These are phyloP conservation scores for Speleostelium caveatum DNA, from an alignment of 78 protist species.

Conservation along the genomic window DNA sequence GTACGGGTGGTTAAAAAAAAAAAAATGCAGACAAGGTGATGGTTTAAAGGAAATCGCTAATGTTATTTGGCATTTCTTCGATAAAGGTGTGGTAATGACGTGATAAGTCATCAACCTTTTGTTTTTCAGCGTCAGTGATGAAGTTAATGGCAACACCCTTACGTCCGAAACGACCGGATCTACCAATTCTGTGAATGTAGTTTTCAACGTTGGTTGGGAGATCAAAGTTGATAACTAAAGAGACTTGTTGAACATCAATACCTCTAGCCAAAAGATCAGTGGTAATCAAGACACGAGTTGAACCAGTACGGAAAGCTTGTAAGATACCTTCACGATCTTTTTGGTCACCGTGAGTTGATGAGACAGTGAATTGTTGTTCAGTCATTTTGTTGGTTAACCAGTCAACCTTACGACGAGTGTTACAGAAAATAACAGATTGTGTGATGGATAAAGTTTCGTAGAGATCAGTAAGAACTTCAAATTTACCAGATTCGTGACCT, in stretches of 20 bases:
- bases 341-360: constrained; percentile 99
- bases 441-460: constrained; percentile 98
- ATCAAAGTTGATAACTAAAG: constrained; percentile 99
- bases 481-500: constrained; percentile 97
- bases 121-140: constrained; percentile 95
- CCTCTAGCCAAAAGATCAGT: constrained; percentile 99
- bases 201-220: constrained; percentile 98
- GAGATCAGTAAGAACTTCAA: constrained; percentile 98
- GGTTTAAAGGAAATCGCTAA: constrained; percentile 72
- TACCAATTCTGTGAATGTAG: constrained; percentile 99
- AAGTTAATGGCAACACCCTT: constrained; percentile 99
- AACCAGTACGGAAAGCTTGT: constrained; percentile 97
- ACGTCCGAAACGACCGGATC: constrained; percentile 99
- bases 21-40: no score
- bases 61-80: constrained; percentile 97
- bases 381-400: constrained; percentile 93
- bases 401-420: constrained; percentile 97
- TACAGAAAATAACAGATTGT: constrained; percentile 98
- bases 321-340: constrained; percentile 97
- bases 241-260: constrained; percentile 99
- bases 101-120: constrained; percentile 95
- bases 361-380: constrained; percentile 93
- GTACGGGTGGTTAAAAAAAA: no score
- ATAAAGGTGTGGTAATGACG: constrained; percentile 94
- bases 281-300: constrained; percentile 98